Evolutionary conservation across 495 filamentous ascomycete species (phyloP).

Genomic region (Tuber indicum): DNA sequence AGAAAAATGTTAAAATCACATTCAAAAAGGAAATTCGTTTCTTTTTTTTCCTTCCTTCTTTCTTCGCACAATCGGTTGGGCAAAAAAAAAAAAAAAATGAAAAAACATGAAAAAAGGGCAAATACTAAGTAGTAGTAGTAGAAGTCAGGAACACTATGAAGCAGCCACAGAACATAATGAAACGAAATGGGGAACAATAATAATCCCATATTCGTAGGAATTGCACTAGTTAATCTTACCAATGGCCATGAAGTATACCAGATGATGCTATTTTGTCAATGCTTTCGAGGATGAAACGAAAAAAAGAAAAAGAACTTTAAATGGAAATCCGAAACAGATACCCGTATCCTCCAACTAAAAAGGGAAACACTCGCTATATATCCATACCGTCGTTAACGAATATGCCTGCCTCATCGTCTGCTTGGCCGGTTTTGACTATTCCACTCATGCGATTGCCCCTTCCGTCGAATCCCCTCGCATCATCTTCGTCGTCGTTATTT

Average conservation of each 20-base stretch:
- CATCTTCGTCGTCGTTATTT: conserved; percentile 12
- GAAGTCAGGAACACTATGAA: background rate
- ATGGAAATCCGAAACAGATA: conserved; percentile 8
- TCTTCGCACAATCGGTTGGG: background rate
- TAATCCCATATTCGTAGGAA: background rate
- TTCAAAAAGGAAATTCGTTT: conserved; percentile 5
- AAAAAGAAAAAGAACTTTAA: conserved; percentile 14
- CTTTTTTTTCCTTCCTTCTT: background rate
- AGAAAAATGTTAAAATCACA: background rate
- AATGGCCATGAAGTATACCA: conserved; percentile 7
- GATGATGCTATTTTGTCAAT: conserved; percentile 32
- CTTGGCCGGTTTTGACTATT: conserved; percentile 27
- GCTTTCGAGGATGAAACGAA: conserved; percentile 14
- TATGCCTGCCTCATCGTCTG: conserved; percentile 39
- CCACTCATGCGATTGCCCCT: conserved; percentile 40
- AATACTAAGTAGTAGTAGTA: background rate
- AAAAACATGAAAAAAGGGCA: background rate
- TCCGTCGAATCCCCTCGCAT: conserved; percentile 17
- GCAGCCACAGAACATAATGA: background rate
- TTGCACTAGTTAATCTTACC: background rate
- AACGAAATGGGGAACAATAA: background rate
- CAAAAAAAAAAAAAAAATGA: background rate
- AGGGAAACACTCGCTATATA: conserved; percentile 25
- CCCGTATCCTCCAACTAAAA: conserved; percentile 5
- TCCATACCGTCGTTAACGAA: conserved; percentile 41